A percentile compares a stretch with the other conserved stretches of the same genome.
Evolutionary conservation across 2,329 filamentous ascomycete species (phyloP).

Genomic region (Fusarium sp.): DNA sequence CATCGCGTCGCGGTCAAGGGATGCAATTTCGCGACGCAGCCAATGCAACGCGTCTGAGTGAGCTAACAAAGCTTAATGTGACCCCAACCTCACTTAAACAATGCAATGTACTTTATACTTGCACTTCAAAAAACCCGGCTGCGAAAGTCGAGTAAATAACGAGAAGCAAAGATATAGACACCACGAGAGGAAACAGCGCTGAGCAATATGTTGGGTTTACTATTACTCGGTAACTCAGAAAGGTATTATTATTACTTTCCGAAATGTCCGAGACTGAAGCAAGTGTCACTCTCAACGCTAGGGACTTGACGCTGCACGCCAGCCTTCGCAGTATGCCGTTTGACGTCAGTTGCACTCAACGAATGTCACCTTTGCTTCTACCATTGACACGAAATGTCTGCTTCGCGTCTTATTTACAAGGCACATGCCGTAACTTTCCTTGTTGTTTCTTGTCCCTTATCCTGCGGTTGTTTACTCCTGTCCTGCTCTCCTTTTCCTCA

Average conservation of each 20-base stretch:
- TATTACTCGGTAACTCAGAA: not conserved
- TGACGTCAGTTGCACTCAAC: not conserved
- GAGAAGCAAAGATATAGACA: no score
- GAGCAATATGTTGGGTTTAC: not conserved
- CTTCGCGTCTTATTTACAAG: not conserved
- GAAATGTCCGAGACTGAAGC: not conserved
- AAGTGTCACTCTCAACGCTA: not conserved
- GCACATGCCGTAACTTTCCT: not conserved
- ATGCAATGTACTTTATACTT: not conserved
- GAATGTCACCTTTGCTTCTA: not conserved
- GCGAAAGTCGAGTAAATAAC: not conserved
- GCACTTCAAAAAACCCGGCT: not conserved
- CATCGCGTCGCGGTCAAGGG: not conserved
- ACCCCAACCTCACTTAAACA: not conserved
- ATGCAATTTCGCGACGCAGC: not conserved
- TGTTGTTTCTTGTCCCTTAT: not conserved
- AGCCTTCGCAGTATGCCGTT: not conserved
- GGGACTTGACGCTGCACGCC: not conserved
- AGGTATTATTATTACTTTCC: not conserved
- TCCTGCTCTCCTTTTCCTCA: not conserved
- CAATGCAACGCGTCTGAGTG: not conserved
- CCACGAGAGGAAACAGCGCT: not conserved
- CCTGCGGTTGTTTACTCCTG: not conserved
- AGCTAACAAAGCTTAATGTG: not conserved
- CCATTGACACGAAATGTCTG: not conserved